Conservation (phyloP, 2,329 filamentous ascomycete species). For the Pseudocercospora ulei region DNA sequence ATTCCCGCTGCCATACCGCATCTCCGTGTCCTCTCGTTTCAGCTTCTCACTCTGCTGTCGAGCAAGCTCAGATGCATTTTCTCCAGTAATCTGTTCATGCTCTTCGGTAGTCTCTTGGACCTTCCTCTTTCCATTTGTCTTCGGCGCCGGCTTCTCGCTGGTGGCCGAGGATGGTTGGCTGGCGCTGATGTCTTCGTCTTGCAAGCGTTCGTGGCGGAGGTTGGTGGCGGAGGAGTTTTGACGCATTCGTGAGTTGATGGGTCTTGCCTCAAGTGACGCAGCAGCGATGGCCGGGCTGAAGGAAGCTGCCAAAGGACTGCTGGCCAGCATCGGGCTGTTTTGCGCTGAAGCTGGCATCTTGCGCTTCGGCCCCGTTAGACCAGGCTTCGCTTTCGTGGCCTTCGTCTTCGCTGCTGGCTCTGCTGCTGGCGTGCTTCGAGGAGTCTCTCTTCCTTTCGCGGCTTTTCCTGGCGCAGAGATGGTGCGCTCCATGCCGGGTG, state of each 20-base stretch:
- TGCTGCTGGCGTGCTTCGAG: constrained; percentile 56
- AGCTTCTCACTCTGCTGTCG: constrained; percentile 33
- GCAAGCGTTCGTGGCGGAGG: constrained; percentile 28
- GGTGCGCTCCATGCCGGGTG: constrained; percentile 55
- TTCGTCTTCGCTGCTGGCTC: constrained; percentile 59
- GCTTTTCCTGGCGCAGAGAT: constrained; percentile 43
- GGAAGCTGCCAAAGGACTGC: constrained; percentile 42
- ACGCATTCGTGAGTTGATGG: constrained; percentile 60
- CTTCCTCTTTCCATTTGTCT: constrained; percentile 23
- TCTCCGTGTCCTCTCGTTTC: constrained; percentile 44
- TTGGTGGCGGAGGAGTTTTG: constrained; percentile 58
- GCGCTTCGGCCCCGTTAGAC: constrained; percentile 62
- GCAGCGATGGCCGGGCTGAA: constrained; percentile 56
- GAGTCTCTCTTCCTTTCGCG: constrained; percentile 47
- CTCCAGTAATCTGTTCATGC: constrained; percentile 19
- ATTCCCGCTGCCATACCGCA: constrained; percentile 23
- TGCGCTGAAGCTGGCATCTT: constrained; percentile 49
- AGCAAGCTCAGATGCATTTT: constrained; percentile 17
- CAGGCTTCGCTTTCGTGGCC: constrained; percentile 54
- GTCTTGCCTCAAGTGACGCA: constrained; percentile 58
- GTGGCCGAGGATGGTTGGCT: constrained; percentile 25
- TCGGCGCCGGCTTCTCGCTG: constrained; percentile 17
- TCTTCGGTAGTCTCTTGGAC: constrained; percentile 22
- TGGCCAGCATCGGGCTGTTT: constrained; percentile 40
- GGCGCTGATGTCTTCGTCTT: constrained; percentile 39